phyloP scores from a whole-genome alignment of 2,329 filamentous ascomycete species.

The Diplocarpon rosae region DNA sequence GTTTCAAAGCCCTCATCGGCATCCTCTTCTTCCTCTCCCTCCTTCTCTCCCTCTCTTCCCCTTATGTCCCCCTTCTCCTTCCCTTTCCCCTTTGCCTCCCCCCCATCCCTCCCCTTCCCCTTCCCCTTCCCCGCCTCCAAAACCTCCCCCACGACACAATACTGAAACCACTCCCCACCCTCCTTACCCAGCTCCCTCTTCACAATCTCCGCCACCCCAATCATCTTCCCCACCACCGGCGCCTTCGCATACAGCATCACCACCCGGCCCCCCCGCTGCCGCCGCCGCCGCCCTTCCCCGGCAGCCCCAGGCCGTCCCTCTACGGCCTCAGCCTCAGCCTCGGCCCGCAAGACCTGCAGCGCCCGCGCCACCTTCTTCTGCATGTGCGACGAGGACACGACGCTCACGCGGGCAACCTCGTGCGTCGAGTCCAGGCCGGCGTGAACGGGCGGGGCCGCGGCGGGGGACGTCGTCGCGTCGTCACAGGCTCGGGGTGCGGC shows the following conservation, averaged over 20 bases:
- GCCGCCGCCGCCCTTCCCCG: not conserved
- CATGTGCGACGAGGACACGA: conserved; percentile 51
- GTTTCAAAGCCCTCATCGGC: conserved; percentile 40
- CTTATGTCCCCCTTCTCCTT: not conserved
- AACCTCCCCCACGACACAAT: conserved; percentile 24
- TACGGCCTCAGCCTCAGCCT: conserved; percentile 8
- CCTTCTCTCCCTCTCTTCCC: conserved; percentile 1
- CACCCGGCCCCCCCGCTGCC: conserved; percentile 21
- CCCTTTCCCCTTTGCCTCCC: conserved; percentile 25
- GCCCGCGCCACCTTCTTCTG: conserved; percentile 26
- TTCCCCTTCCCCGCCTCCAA: conserved; percentile 21
- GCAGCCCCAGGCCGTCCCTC: not conserved
- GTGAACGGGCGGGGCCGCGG: conserved; percentile 26
- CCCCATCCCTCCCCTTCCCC: conserved; percentile 31
- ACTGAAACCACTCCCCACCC: conserved; percentile 33
- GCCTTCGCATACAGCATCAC: conserved; percentile 31
- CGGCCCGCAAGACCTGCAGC: conserved; percentile 20
- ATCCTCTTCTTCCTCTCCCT: conserved; percentile 27
- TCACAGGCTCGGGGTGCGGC: no score
- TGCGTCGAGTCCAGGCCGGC: conserved; percentile 21
- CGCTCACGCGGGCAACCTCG: conserved; percentile 39
- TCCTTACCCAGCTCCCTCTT: conserved; percentile 43
- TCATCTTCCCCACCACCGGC: conserved; percentile 46
- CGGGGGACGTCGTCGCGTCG: no score
- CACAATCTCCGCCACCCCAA: conserved; percentile 56